Evolutionary conservation across 2,329 filamentous ascomycete genomes (phyloP).

Genomic region (Xylariaceae sp.): DNA sequence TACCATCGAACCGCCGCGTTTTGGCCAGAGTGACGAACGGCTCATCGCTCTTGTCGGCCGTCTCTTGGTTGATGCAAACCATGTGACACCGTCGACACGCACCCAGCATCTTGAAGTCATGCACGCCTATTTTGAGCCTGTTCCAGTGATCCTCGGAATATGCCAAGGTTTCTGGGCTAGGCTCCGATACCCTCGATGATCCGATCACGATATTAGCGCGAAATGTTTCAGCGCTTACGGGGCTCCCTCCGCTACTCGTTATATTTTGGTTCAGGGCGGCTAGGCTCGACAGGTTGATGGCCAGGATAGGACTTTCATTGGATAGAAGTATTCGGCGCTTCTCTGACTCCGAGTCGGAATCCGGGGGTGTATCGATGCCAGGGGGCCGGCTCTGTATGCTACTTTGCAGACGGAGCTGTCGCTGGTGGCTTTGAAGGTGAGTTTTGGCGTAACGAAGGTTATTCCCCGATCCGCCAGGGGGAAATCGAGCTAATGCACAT

Average conservation of each 20-base stretch:
- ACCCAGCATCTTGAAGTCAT: slow-evolving; percentile 67
- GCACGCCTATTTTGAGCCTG: slow-evolving; percentile 57
- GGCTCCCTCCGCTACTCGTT: slow-evolving; percentile 52
- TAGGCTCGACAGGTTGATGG: slow-evolving; percentile 75
- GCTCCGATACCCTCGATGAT: slow-evolving; percentile 14
- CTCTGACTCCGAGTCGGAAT: slow-evolving; percentile 48
- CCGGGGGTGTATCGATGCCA: slow-evolving; percentile 48
- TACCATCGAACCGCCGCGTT: slow-evolving; percentile 74
- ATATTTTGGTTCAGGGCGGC: slow-evolving; percentile 72
- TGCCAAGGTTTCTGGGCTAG: slow-evolving; percentile 38
- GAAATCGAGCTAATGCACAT: slow-evolving; percentile 80
- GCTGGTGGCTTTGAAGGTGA: slow-evolving; percentile 57
- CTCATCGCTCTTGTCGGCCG: slow-evolving; percentile 70
- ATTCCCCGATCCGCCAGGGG: slow-evolving; percentile 55
- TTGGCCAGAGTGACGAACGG: slow-evolving; percentile 85
- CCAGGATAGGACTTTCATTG: slow-evolving; percentile 90
- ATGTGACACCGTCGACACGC: slow-evolving; percentile 89
- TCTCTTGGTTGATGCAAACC: slow-evolving; percentile 88
- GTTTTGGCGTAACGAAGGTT: slow-evolving; percentile 66
- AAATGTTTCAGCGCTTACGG: slow-evolving; percentile 69
- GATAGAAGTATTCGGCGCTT: slow-evolving; percentile 66
- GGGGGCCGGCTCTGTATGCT: slow-evolving; percentile 51
- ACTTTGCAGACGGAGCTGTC: slow-evolving; percentile 16
- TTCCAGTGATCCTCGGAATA: slow-evolving; percentile 81
- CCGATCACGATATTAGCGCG: slow-evolving; percentile 80